These are phyloP conservation scores for Hypoxylon sp. DNA, from an alignment of 2,329 filamentous ascomycete species.

Conservation along the genomic window DNA sequence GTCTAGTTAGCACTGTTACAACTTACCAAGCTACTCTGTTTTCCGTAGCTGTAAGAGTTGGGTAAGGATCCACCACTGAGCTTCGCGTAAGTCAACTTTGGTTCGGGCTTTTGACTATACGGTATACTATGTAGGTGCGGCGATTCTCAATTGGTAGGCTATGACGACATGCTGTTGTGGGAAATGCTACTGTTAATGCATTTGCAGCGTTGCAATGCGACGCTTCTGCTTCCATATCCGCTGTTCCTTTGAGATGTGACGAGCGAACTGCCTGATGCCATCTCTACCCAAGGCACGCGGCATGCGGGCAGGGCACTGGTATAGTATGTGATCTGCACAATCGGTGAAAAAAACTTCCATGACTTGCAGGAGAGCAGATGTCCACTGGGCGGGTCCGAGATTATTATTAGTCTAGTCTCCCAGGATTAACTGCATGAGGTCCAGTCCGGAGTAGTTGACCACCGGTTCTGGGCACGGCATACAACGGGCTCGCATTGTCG, in stretches of 20 bases:
- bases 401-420: slow-evolving; percentile 39
- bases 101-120: slow-evolving; percentile 24
- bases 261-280: slow-evolving; percentile 30
- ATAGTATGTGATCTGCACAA: slow-evolving; percentile 41
- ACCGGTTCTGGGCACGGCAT: slow-evolving; percentile 43
- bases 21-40: slow-evolving; percentile 2
- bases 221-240: slow-evolving; percentile 31
- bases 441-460: slow-evolving; percentile 31
- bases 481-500: slow-evolving; percentile 27
- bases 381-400: slow-evolving; percentile 34
- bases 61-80: slow-evolving; percentile 30
- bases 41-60: slow-evolving; percentile 28
- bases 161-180: slow-evolving; percentile 41
- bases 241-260: slow-evolving; percentile 38
- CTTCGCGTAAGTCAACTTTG: slow-evolving; percentile 29
- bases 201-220: slow-evolving; percentile 39
- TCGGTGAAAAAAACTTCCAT: slow-evolving; percentile 47
- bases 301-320: slow-evolving; percentile 34
- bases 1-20: not conserved
- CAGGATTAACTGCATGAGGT: slow-evolving; percentile 37
- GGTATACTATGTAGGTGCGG: slow-evolving; percentile 9
- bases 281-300: slow-evolving; percentile 36
- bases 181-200: slow-evolving; percentile 36
- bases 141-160: slow-evolving; percentile 35
- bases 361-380: slow-evolving; percentile 43